Evolutionary conservation across 441 rosid species (phyloP), one percentile per base, ranked within the genome.

Genomic region (Gossypium schwendimanii): DNA sequence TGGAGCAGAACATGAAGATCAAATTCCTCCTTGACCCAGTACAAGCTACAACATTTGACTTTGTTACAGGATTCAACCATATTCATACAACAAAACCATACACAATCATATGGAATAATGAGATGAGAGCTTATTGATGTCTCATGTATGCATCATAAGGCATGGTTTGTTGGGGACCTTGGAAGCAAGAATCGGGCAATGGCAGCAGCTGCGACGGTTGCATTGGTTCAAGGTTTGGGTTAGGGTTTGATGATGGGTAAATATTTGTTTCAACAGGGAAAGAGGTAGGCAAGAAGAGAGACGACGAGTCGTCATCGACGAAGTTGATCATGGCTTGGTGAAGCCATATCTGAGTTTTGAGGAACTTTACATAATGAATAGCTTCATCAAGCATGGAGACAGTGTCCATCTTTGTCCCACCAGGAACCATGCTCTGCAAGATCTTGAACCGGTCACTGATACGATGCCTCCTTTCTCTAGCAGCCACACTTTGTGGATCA

Each of bases 401-500:
- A 0, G 98, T 91, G 76, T 92, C 98, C 96, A 92, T 86, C 78
- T 89, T 93, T 3, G 87, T 74, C 39, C 93, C 98, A 7, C 94
- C 95, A 9, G 97, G 98, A 76, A 93, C 89, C 80, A 91, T 75
- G 79, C 92, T 89, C 69, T 87, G 92, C 60, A 93, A 76, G 77
- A 85, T 86, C 90, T 91, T 93, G 84, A 93, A 89, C 49, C 95
- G 81, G 75, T 88, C 88, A 63, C 97, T 89, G 74, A 93, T 93
- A 14, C 97, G 81, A 72, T 91, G 97, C 61, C 97, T 79, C 80
- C 97, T 80, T 62, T 89, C 90, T 65, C 98, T 87, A 0, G 98
- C 98, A 0, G 97, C 98, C 73, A 91, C 89, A 55, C 97, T 91
- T 65, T 91, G 98, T 4, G 97, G 98, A 58, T 93, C 97, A 0